Evolutionary conservation across 331 rosid genomes (phyloP).

Genomic region (Pyrus hybrid): DNA sequence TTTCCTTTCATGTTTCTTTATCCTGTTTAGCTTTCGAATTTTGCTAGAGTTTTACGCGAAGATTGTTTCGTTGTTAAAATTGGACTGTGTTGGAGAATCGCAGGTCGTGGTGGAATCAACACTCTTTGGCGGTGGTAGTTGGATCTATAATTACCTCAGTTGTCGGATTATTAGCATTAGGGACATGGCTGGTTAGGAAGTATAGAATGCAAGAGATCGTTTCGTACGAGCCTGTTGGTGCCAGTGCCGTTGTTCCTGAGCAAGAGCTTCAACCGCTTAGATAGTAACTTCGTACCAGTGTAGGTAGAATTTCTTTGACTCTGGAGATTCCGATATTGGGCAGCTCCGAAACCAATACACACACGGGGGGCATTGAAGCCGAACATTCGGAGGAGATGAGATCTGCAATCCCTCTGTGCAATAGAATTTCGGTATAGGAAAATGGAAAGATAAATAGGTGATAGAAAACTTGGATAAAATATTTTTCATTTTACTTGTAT

Average conservation of each 20-base stretch:
- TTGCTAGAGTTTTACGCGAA: background rate
- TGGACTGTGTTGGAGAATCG: slow-evolving; percentile 1
- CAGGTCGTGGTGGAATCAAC: slow-evolving; percentile 35
- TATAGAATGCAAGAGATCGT: slow-evolving; percentile 9
- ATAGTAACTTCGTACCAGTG: background rate
- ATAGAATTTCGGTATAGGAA: background rate
- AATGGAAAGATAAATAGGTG: background rate
- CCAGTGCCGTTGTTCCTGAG: slow-evolving; percentile 16
- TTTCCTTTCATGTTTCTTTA: background rate
- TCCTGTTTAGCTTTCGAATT: background rate
- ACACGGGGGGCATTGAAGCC: background rate
- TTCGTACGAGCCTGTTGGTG: slow-evolving; percentile 28
- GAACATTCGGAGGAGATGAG: background rate
- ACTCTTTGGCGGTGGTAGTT: slow-evolving; percentile 18
- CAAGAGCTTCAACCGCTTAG: slow-evolving; percentile 48
- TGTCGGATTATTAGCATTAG: slow-evolving; percentile 20
- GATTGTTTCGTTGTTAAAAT: background rate
- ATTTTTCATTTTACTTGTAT: background rate
- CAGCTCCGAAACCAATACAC: background rate
- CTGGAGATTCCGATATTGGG: background rate
- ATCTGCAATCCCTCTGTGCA: slow-evolving; percentile 4
- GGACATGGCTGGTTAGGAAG: slow-evolving; percentile 31
- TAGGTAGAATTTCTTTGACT: background rate
- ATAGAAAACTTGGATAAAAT: background rate
- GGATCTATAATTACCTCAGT: slow-evolving; percentile 23